Evolutionary conservation across 2,329 filamentous ascomycete species (phyloP).

Genomic region (Pseudocercospora fijiensis): DNA sequence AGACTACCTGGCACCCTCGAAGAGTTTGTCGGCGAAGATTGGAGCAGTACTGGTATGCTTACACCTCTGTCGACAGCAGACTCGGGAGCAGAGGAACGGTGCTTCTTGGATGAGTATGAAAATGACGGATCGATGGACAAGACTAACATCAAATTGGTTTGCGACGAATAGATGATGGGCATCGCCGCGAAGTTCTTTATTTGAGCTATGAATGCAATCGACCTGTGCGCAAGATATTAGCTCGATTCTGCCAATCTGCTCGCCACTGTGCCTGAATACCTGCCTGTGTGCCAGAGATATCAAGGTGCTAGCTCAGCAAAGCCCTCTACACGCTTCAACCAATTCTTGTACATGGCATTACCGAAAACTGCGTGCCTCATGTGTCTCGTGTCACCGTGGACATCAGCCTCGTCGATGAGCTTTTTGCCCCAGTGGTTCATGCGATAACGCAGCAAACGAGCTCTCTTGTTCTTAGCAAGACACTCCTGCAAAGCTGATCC

Average conservation of each 20-base stretch:
- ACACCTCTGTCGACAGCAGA: no score
- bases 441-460: neutral
- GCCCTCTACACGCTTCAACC: neutral
- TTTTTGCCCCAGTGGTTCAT: neutral
- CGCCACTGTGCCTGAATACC: neutral
- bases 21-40: no score
- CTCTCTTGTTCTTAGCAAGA: neutral
- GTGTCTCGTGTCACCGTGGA: neutral
- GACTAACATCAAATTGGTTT: no score
- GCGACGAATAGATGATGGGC: no score
- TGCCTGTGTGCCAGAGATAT: neutral
- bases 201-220: neutral
- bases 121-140: no score
- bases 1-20: no score
- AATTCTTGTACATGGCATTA: neutral
- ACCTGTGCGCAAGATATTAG: neutral
- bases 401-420: neutral
- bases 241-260: neutral
- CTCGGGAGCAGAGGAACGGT: no score
- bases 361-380: neutral
- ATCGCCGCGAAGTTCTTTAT: neutral
- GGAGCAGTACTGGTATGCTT: no score
- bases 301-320: neutral
- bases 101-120: no score
- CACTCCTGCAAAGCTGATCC: neutral